Conservation (phyloP, 768 basidiomycete genomes). For the Sporobolomyces phaffii region DNA sequence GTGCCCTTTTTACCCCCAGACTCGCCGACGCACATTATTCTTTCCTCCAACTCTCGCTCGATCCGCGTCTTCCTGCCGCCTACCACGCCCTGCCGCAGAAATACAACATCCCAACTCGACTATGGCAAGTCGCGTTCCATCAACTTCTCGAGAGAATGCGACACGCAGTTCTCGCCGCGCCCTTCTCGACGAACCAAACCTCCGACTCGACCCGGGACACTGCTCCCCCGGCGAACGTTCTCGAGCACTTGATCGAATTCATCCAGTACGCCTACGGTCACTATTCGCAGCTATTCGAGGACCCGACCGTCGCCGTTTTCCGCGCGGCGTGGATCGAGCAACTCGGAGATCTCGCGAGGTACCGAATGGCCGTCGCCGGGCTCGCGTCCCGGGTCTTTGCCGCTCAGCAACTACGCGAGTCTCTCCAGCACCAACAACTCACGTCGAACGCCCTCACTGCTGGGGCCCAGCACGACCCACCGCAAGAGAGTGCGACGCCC, state of each 20-base stretch:
- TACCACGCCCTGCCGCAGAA: constrained; percentile 82
- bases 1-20: constrained; percentile 68
- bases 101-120: constrained; percentile 88
- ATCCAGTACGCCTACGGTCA: constrained; percentile 93
- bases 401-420: background rate
- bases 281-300: constrained; percentile 82
- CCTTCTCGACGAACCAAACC: constrained; percentile 45
- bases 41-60: constrained; percentile 73
- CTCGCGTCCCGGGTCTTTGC: constrained; percentile 36
- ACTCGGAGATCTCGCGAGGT: constrained; percentile 89
- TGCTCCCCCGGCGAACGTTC: constrained; percentile 52
- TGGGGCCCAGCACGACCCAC: background rate
- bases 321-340: constrained; percentile 88
- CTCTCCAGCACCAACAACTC: too few relatives aligned
- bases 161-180: constrained; percentile 61
- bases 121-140: constrained; percentile 89
- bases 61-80: constrained; percentile 80
- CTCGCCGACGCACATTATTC: constrained; percentile 86
- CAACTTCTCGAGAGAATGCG: constrained; percentile 84
- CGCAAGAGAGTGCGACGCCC: background rate
- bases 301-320: constrained; percentile 63
- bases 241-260: constrained; percentile 89
- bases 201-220: constrained; percentile 6
- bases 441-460: background rate
- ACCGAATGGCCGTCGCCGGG: constrained; percentile 90